Conservation (phyloP, 768 basidiomycete genomes). For the Kwoniella sp. region DNA sequence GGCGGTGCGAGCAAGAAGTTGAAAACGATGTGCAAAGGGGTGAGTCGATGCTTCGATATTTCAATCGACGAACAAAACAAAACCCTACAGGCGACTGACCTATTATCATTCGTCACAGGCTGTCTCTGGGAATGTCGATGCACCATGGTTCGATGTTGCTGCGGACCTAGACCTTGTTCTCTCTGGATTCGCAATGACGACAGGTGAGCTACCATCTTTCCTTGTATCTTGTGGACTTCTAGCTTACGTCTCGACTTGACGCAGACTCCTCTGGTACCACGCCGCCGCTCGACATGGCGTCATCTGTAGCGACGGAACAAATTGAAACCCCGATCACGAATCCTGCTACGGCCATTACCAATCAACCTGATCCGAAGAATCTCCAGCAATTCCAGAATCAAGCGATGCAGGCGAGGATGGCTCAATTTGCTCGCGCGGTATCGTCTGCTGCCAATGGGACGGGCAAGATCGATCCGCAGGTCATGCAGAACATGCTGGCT, state of each 20-base stretch:
- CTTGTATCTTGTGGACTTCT: neutral
- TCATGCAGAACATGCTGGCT: conserved; percentile 30
- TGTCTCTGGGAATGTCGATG: conserved; percentile 16
- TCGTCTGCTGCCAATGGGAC: conserved; percentile 5
- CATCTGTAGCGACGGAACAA: conserved; percentile 23
- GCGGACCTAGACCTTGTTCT: conserved; percentile 22
- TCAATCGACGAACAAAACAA: too few species aligned
- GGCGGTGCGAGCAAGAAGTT: conserved; percentile 21
- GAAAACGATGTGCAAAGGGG: conserved; percentile 22
- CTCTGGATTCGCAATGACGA: conserved; percentile 23
- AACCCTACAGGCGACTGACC: too few species aligned
- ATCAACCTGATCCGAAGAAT: conserved; percentile 7
- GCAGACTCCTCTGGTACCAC: conserved; percentile 4
- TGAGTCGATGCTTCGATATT: too few species aligned
- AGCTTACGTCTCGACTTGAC: neutral
- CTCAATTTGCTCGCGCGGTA: conserved; percentile 26
- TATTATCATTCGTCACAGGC: neutral
- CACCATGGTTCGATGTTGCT: conserved; percentile 32
- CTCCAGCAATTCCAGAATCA: conserved; percentile 21
- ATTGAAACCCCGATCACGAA: conserved; percentile 24
- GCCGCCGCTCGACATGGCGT: conserved; percentile 20
- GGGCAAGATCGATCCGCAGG: conserved; percentile 23
- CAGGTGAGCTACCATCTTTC: conserved; percentile 9
- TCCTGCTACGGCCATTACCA: conserved; percentile 1
- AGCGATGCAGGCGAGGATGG: conserved; percentile 23